Conservation (phyloP, 108 stramenopile species). For the Licmophora abbreviata region DNA sequence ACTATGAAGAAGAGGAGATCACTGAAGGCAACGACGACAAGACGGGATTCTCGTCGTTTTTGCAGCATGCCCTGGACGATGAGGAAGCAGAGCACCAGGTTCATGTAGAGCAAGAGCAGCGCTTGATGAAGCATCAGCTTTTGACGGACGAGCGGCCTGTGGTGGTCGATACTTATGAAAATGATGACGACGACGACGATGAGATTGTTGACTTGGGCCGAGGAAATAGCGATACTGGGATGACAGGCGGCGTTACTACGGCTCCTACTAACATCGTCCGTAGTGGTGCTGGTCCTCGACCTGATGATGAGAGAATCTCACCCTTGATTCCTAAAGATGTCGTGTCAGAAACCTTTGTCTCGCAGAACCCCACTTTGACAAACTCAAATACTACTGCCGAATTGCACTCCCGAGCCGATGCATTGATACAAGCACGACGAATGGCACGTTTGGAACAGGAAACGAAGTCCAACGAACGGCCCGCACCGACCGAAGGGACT, state of each 20-base stretch:
- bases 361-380: too few relatives aligned
- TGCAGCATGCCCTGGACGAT: not conserved
- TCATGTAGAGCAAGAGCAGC: not conserved
- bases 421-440: too few relatives aligned
- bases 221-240: not conserved
- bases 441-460: too few relatives aligned
- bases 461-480: too few relatives aligned
- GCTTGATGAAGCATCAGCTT: not conserved
- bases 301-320: not conserved
- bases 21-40: conserved; percentile 1
- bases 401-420: too few relatives aligned
- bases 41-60: not conserved
- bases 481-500: too few relatives aligned
- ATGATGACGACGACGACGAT: not conserved
- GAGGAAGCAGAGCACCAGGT: not conserved
- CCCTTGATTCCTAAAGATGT: not conserved
- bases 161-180: not conserved
- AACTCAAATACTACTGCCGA: too few relatives aligned
- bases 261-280: too few relatives aligned
- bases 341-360: too few relatives aligned
- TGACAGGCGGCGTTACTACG: not conserved
- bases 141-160: not conserved
- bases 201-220: not conserved
- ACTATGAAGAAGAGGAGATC: conserved; percentile 15
- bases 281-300: not conserved